Evolutionary conservation across 768 basidiomycete genomes (phyloP).

Genomic region (Trametes elegans): DNA sequence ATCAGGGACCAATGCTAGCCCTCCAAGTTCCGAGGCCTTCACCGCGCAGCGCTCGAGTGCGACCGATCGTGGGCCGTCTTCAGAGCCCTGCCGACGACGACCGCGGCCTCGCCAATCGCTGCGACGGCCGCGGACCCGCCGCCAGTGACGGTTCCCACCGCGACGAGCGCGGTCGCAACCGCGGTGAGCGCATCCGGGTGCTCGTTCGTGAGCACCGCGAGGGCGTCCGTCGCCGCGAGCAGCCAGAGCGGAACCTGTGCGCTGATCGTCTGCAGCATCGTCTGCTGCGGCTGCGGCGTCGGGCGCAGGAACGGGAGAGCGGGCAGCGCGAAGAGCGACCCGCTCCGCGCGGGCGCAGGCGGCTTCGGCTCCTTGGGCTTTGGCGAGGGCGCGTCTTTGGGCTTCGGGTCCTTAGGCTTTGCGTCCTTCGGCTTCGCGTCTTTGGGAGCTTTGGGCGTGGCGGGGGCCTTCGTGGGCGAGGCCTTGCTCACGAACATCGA

Average conservation of each 20-base stretch:
- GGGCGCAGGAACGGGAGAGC: constrained; percentile 16
- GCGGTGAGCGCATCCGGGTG: constrained; percentile 17
- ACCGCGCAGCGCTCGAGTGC: neutral
- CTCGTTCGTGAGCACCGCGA: constrained; percentile 18
- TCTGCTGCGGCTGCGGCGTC: constrained; percentile 14
- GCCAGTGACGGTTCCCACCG: constrained; percentile 9
- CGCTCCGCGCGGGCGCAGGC: neutral
- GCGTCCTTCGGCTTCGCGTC: too few relatives aligned
- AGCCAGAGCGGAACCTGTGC: constrained; percentile 25
- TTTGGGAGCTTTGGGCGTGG: too few relatives aligned
- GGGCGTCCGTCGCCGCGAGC: constrained; percentile 20
- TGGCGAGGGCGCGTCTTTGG: too few relatives aligned
- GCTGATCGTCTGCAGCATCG: constrained; percentile 12
- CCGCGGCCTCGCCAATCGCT: constrained; percentile 16
- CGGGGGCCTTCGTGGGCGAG: constrained; percentile 1
- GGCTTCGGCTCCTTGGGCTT: neutral
- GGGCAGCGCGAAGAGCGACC: constrained; percentile 17
- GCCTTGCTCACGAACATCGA: neutral
- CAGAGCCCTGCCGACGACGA: constrained; percentile 12
- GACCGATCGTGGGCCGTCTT: constrained; percentile 15
- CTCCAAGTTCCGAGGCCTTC: neutral
- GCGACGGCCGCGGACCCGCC: constrained; percentile 14
- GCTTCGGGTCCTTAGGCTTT: too few relatives aligned
- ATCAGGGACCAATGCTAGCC: neutral
- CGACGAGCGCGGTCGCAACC: constrained; percentile 14